Evolutionary conservation across 148 eudicot genomes (phyloP), one percentile per base, ranked within the genome.

Genomic region (Euryodendron excelsum): DNA sequence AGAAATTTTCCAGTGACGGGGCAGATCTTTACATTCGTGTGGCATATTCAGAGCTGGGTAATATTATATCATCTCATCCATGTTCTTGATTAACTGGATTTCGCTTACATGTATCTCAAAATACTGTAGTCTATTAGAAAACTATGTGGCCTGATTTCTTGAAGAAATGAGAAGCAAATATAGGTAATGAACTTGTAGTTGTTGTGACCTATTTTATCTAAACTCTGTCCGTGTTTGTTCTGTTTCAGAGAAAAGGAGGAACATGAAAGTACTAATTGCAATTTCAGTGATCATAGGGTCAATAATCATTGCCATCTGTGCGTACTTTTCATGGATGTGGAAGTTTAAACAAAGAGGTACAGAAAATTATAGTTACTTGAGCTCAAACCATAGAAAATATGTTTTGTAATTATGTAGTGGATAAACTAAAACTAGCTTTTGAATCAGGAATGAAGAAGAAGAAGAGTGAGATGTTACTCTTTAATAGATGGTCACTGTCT

Each of bases 1-100:
- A 86, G 52, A 77, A 84, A 56, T 79, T 79, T 45, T 39, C 79
- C 7, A 31, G 50, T 1, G 39, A 13, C 33, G 89, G 90, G 25
- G 62, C 73, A 12, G 87, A 80, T 76, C 83, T 88, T 44, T 80
- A 64, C 50, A 27, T 88, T 81, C 87, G 88, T 0, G 13, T 88
- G 55, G 82, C 85, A 20, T 62, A 62, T 76, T 80, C 88, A 3
- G 86, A 86, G 27, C 62, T 82, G 56, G 88, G 87, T 79, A 59
- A 68, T 61, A 20, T 53, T 10, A 23, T 13, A 14, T 25, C 0
- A 17, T 25, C 15, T 50, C 21, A 20, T 8, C 39, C 13, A 65
- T 44, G 6, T 41, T 13, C 33, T 41, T 41, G 3, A 5, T 41
- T 23, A 7, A 2, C 30, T 39, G 39, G 0, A 21, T 11, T 41